Evolutionary conservation across 805 yeast species (phyloP).

Genomic region (Maudiozyma serrabonitensis): DNA sequence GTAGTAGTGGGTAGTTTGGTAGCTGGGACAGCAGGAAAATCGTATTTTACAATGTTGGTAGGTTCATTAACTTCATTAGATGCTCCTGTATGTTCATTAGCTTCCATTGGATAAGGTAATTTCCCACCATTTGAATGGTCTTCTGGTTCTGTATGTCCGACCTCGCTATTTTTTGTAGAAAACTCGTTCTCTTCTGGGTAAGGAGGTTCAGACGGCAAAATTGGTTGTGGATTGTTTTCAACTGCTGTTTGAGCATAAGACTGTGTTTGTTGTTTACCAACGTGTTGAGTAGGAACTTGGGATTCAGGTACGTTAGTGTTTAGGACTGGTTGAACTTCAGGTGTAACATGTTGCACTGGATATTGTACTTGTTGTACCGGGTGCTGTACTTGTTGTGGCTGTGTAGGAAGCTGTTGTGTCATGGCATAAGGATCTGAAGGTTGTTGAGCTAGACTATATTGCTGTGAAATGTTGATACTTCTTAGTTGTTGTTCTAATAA

Average conservation of each 20-base stretch:
- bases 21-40: conserved; percentile 35
- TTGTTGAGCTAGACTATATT: conserved; percentile 18
- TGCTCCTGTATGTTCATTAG: conserved; percentile 2
- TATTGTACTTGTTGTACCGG: not conserved
- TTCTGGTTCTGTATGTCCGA: not conserved
- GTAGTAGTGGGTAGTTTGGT: conserved; percentile 11
- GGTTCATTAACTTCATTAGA: not conserved
- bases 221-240: not conserved
- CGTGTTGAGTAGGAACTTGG: conserved; percentile 4
- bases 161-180: no score
- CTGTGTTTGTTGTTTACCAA: not conserved
- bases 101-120: conserved; percentile 16
- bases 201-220: conserved; percentile 20
- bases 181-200: conserved; percentile 22
- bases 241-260: not conserved
- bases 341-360: not conserved
- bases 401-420: conserved; percentile 1
- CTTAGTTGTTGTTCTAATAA: conserved; percentile 50
- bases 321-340: conserved; percentile 2
- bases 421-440: conserved; percentile 22
- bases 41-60: conserved; percentile 28
- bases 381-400: not conserved
- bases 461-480: conserved; percentile 30
- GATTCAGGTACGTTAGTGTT: not conserved
- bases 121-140: not conserved